Base-by-base conservation (phyloP, 2,329 filamentous ascomycete species). In the Venturia asperata region DNA sequence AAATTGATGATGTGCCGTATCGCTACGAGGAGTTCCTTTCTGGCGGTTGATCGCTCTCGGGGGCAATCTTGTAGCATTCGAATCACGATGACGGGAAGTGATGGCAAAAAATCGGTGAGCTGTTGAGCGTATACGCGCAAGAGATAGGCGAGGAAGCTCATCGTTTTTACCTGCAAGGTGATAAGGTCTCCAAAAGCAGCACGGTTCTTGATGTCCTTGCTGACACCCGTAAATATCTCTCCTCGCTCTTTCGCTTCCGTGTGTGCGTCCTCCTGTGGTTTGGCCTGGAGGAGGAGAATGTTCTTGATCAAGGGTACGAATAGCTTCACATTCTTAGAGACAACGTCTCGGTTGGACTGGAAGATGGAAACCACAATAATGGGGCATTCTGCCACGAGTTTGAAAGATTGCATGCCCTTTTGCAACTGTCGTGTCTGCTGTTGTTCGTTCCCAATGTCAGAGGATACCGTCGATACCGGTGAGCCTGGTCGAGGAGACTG, bases 1-100 rank as follows among this genome's bases (percentile, higher is more conserved):
- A 97, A 97, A 77, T 97, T 99, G 76, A 99, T 97, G 70, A 99
- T 97, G 73, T 99, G 95, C 27, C 95, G 85, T 66, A 99, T 97
- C 0, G 94, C 95, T 63, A 99, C 94, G 55, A 99, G 80, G 24
- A 99, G 81, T 76, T 99, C 94, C 74, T 99, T 99, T 21, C 95
- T 85, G 0, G 93, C 91, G 2, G 89, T 89, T 0, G 93, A 97
- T 73, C 96, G 96, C 77, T 97, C 94, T 62, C 93, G 83, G 0
- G 94, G 94, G 67, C 94, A 97, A 73, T 99, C 94, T 72, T 96
- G 91, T 58, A 99, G 80, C 58, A 99, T 79, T 6, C 94, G 86
- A 7, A 99, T 91, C 3, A 97, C 91, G 45, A 97, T 93, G 42
- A 89, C 87, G 0, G 94, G 94, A 19, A 99, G 80, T 0, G 86